phyloP scores from a whole-genome alignment of 768 basidiomycete species.

The Hericium coralloides region DNA sequence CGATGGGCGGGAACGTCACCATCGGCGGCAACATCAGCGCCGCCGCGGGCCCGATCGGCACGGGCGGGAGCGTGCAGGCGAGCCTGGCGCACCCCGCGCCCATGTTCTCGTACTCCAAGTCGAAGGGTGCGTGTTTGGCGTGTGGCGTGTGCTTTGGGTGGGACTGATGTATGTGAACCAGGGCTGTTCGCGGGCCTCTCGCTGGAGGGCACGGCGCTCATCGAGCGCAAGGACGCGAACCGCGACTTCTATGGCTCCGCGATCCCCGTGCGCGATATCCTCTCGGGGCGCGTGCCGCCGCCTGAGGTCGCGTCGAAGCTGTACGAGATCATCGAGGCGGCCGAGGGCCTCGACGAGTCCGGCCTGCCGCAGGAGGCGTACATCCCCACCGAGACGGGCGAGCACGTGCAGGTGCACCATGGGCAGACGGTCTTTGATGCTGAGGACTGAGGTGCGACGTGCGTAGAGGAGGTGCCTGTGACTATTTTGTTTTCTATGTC shows the following conservation, averaged over 20 bases:
- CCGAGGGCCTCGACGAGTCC: conserved; percentile 85
- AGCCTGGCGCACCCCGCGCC: conserved; percentile 88
- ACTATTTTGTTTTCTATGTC: no score
- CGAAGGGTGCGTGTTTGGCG: conserved; percentile 55
- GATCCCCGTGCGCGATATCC: conserved; percentile 83
- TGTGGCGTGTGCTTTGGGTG: background rate
- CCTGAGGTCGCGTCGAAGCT: conserved; percentile 88
- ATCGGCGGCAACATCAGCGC: conserved; percentile 87
- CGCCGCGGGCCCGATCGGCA: conserved; percentile 87
- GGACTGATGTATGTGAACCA: conserved; percentile 20
- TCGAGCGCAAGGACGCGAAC: conserved; percentile 95
- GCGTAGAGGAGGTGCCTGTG: background rate
- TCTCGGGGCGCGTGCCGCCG: conserved; percentile 91
- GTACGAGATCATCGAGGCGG: conserved; percentile 96
- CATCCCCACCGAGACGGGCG: conserved; percentile 58
- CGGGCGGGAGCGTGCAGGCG: conserved; percentile 84
- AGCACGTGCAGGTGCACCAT: conserved; percentile 39
- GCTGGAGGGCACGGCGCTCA: conserved; percentile 87
- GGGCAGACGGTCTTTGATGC: conserved; percentile 69
- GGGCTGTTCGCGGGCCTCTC: conserved; percentile 94
- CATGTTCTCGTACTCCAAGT: conserved; percentile 96
- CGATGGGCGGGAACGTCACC: conserved; percentile 91
- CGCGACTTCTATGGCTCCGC: conserved; percentile 92
- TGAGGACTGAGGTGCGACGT: conserved; percentile 26
- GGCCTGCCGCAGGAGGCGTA: conserved; percentile 74